Conservation (phyloP, 257 asterid genomes). For the Fraxinus cuspidata region DNA sequence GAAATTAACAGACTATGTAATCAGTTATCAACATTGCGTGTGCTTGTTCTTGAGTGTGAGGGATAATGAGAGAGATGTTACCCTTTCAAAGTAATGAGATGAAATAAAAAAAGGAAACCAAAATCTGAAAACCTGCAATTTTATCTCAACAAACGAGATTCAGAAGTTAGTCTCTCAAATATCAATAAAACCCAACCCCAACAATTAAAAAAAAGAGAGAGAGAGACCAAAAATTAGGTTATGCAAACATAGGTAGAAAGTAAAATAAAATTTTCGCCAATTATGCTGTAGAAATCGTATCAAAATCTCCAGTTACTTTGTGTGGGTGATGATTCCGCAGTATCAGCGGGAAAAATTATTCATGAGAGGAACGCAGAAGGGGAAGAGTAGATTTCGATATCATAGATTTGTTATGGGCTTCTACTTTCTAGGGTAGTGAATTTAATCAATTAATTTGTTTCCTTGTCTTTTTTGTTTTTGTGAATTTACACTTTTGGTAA, state of each 20-base stretch:
- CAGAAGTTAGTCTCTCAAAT: neutral
- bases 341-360: neutral
- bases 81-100: neutral
- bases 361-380: neutral
- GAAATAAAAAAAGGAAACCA: neutral
- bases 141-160: neutral
- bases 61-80: neutral
- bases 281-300: conserved; percentile 8
- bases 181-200: neutral
- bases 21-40: neutral
- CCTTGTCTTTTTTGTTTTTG: neutral
- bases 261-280: neutral
- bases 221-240: neutral
- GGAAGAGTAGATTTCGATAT: conserved; percentile 1
- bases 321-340: conserved; percentile 21
- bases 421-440: neutral
- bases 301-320: conserved; percentile 12
- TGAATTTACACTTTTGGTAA: neutral
- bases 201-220: neutral
- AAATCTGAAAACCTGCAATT: neutral
- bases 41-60: neutral
- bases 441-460: neutral
- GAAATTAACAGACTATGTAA: neutral
- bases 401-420: conserved; percentile 23
- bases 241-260: neutral